Conservation (phyloP, 768 basidiomycete species). For the Psilocybe azurescens region DNA sequence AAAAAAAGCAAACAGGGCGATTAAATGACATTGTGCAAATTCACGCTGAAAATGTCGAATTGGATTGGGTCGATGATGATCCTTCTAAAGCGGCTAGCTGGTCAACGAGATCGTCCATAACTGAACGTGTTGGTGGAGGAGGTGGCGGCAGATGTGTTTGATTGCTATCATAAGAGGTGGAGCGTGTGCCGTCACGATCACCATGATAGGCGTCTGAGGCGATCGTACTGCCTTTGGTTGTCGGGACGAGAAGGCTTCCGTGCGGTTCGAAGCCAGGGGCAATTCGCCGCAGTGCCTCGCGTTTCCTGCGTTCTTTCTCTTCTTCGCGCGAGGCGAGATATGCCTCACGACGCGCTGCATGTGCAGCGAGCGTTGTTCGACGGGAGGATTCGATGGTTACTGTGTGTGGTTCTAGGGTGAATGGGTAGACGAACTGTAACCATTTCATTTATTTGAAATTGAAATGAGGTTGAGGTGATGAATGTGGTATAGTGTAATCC, state of each 20-base stretch:
- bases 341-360: slow-evolving; percentile 70
- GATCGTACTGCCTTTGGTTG: slow-evolving; percentile 24
- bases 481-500: background rate
- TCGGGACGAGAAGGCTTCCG: slow-evolving; percentile 63
- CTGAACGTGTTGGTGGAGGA: slow-evolving; percentile 46
- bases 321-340: slow-evolving; percentile 75
- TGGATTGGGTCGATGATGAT: slow-evolving; percentile 7
- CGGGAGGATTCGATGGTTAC: slow-evolving; percentile 78
- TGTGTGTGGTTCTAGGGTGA: slow-evolving; percentile 89
- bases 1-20: too few species aligned
- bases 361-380: slow-evolving; percentile 65
- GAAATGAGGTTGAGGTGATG: slow-evolving; percentile 9
- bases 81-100: slow-evolving; percentile 73
- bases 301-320: slow-evolving; percentile 70
- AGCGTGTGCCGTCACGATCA: background rate
- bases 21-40: background rate
- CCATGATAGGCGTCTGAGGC: background rate
- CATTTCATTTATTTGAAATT: background rate
- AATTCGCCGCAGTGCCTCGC: slow-evolving; percentile 74
- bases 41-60: background rate
- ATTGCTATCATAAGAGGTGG: background rate
- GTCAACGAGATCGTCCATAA: slow-evolving; percentile 86
- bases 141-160: background rate
- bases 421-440: slow-evolving; percentile 92
- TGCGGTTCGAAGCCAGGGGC: slow-evolving; percentile 86